These are phyloP conservation scores for Candida ipomoeae DNA, from an alignment of 805 yeast species.

Conservation along the genomic window DNA sequence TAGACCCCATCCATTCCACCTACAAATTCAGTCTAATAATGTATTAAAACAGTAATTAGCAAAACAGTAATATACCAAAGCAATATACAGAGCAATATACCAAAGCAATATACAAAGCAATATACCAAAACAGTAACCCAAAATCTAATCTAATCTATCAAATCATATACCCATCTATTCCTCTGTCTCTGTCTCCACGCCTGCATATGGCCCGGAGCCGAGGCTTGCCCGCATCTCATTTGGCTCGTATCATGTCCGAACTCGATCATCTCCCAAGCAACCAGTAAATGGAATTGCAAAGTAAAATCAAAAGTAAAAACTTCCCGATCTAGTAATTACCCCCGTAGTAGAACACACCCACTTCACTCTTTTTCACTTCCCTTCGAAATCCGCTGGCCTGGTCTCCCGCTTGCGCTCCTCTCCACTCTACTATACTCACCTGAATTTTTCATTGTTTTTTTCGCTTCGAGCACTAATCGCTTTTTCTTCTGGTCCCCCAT, in stretches of 20 bases:
- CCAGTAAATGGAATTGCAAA: background rate
- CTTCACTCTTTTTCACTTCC: too few species aligned
- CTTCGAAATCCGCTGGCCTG: background rate
- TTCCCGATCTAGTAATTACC: too few species aligned
- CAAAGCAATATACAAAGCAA: too few species aligned
- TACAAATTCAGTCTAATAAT: too few species aligned
- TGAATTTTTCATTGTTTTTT: background rate
- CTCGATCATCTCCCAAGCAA: background rate
- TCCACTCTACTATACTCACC: background rate
- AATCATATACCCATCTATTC: too few species aligned
- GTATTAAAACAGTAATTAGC: too few species aligned
- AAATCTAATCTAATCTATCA: too few species aligned
- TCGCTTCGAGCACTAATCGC: background rate
- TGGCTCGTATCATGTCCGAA: background rate
- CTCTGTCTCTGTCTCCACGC: background rate
- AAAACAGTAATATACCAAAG: too few species aligned
- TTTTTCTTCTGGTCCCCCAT: background rate
- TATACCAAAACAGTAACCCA: background rate
- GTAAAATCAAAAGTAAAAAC: background rate
- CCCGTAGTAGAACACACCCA: too few species aligned
- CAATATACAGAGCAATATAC: too few species aligned
- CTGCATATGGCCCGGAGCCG: slow-evolving; percentile 1
- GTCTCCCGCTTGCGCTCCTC: background rate
- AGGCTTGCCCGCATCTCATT: background rate
- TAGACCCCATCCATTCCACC: too few species aligned